Evolutionary conservation across 2,329 filamentous ascomycete species (phyloP), one percentile per base, ranked within the genome.

Genomic region (Moelleriella libera): DNA sequence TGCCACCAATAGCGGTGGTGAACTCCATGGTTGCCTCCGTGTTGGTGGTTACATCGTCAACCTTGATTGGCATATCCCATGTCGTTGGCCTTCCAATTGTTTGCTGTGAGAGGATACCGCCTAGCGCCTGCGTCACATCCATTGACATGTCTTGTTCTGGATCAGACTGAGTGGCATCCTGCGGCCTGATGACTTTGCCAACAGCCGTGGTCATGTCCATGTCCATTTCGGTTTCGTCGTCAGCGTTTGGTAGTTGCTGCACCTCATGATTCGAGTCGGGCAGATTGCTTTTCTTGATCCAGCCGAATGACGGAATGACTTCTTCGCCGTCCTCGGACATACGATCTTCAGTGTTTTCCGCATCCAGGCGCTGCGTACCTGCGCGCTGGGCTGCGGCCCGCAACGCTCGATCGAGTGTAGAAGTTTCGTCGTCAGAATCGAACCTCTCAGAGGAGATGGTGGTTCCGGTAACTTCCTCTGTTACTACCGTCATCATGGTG

Each of bases 111-210:
- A 95, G 64, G 47, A 97, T 96, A 3, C 82, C 78, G 7, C 90
- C 90, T 47, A 94, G 71, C 7, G 80, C 86, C 47, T 78, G 80
- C 2, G 90, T 96, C 6, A 96, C 86, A 56, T 97, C 90, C 90
- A 97, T 96, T 28, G 87, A 92, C 72, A 94, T 82, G 40, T 89
- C 86, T 52, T 79, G 76, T 21, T 76, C 74, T 29, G 74, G 68
- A 3, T 60, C 55, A 9, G 64, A 60, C 10, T 70, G 69, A 10
- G 74, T 70, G 5, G 66, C 60, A 28, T 70, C 58, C 29, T 70
- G 58, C 46, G 70, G 29, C 51, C 59, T 62, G 40, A 74, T 57
- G 42, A 80, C 80, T n/a, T 72, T 68, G 4, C 77, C 77, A 43
- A 78, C 65, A 7, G 72, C 69, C 42, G 61, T 64, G 2, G 76